Base-by-base conservation (phyloP, 805 yeast species). In the Candida odintsovae region DNA sequence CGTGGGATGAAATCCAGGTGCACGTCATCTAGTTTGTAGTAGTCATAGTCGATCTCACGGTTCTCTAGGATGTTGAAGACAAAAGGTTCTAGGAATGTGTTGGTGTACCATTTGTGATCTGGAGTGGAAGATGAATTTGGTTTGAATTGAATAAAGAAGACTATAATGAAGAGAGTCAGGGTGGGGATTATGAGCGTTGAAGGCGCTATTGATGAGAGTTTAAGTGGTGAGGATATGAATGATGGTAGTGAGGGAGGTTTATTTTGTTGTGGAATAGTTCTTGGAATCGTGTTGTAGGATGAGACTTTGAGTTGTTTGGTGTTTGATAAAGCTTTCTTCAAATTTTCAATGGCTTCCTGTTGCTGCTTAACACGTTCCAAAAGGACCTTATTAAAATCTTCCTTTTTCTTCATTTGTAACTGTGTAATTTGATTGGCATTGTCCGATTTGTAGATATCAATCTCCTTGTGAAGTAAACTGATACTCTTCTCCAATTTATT, bases 1-100 rank as follows among this genome's bases (percentile, higher is more conserved):
- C 20, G 36, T 16, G n/a, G 48, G 39, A 45, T 35, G 22, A 43
- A 46, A 11, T 53, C 55, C 16, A 50, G 49, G 13, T 48, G 44
- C 37, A 57, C 43, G 13, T 44, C 45, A 6, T 53, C 56, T 20
- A 55, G 37, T 38, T 51, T 47, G 43, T 59, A 59, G 40, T 48
- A 53, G 25, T 51, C 57, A 40, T 57, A 59, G 35, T 59, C 62
- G 8, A 59, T 50, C 1, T 55, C 53, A 13, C 50, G 46, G 11
- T 50, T 46, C 25, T 51, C 55, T 5, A 52, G 8, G 41, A 43
- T 29, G 16, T 48, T 49, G 28, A 43, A 51, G 9, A 54, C 16
- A 12, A 31, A 40, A 4, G 54, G 57, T 26, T 54, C 57, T 1
- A 56, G 35, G 36, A 46, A 40, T 2, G 59, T 54, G 11, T 52